Evolutionary conservation across 2,329 filamentous ascomycete genomes (phyloP).

Genomic region (Aspergillus sp.): DNA sequence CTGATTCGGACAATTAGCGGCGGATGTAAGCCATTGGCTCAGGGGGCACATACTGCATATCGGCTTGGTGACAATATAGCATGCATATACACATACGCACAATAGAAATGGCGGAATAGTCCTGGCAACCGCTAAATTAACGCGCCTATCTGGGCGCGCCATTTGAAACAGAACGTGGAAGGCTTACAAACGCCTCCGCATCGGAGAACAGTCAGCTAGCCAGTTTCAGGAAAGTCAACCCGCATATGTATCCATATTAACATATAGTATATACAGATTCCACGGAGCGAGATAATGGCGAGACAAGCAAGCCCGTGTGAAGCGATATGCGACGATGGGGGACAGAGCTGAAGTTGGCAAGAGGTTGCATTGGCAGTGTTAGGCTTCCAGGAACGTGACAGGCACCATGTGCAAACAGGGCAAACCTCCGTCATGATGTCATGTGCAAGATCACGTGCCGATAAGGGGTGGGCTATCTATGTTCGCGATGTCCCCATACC

Average conservation of each 20-base stretch:
- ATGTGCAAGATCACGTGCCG: constrained; percentile 9
- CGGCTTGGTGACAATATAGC: constrained; percentile 68
- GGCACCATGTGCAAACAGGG: constrained; percentile 15
- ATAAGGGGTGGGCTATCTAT: neutral
- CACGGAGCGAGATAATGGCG: neutral
- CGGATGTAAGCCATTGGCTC: neutral
- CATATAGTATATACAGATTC: constrained; percentile 8
- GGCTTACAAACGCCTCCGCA: constrained; percentile 16
- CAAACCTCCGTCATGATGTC: constrained; percentile 11
- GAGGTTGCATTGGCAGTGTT: neutral
- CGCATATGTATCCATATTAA: constrained; percentile 18
- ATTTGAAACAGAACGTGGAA: constrained; percentile 30
- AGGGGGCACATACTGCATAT: constrained; percentile 62
- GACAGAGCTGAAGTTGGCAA: neutral
- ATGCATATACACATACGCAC: constrained; percentile 67
- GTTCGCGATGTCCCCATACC: neutral
- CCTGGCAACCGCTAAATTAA: constrained; percentile 62
- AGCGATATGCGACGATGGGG: neutral
- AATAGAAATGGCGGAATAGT: constrained; percentile 70
- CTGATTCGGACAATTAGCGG: constrained; percentile 44
- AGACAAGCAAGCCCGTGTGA: constrained; percentile 1
- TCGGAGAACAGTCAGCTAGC: constrained; percentile 11
- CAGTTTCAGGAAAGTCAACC: constrained; percentile 3
- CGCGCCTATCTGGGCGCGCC: constrained; percentile 43
- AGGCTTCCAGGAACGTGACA: constrained; percentile 13